Percentiles rank a stretch among this genome's conserved stretches.
Conservation (phyloP, 78 protist species). For the Guillardia theta region DNA sequence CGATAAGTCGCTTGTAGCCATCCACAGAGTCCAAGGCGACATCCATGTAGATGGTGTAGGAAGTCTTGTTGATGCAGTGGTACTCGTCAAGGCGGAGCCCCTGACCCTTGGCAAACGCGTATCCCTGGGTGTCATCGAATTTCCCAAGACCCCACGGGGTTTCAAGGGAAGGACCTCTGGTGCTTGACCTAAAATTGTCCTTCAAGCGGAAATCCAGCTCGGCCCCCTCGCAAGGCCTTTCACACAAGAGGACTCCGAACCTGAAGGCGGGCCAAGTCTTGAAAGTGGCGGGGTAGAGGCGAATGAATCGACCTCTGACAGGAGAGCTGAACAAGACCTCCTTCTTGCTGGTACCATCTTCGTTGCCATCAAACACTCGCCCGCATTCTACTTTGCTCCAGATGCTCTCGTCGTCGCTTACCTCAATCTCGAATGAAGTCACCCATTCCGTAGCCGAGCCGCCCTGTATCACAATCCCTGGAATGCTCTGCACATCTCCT, state of each 20-base stretch:
- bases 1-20: background rate
- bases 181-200: background rate
- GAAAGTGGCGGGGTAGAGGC: background rate
- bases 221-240: background rate
- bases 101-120: background rate
- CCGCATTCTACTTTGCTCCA: background rate
- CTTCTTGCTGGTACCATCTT: background rate
- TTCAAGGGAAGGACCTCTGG: background rate
- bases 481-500: background rate
- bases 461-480: background rate
- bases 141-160: background rate
- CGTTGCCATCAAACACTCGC: background rate
- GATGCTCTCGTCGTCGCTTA: background rate
- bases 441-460: background rate
- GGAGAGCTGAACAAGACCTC: background rate
- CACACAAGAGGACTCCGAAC: background rate
- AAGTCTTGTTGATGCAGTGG: background rate
- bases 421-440: background rate
- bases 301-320: background rate
- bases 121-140: background rate
- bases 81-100: background rate
- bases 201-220: background rate
- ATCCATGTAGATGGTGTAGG: background rate
- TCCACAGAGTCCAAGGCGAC: background rate
- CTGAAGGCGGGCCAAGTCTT: background rate